Conservation (phyloP, 2,329 filamentous ascomycete genomes). For the Sclerotiophoma versabilis region DNA sequence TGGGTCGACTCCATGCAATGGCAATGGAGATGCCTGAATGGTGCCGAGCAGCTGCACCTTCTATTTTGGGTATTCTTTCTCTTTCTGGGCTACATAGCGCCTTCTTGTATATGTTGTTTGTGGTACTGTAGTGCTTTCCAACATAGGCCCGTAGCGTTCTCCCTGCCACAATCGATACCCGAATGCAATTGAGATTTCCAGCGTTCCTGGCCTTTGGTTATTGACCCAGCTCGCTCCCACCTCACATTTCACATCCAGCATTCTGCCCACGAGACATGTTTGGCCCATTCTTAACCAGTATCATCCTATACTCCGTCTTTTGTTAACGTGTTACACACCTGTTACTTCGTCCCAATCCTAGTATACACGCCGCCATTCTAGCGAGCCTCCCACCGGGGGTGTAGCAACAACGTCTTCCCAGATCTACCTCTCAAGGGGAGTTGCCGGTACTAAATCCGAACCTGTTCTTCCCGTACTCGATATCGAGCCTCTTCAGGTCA, state of each 20-base stretch:
- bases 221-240: not conserved
- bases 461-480: conserved; percentile 30
- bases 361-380: not conserved
- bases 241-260: not conserved
- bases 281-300: not conserved
- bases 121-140: conserved; percentile 16
- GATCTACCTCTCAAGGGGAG: conserved; percentile 56
- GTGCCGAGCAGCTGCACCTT: conserved; percentile 4
- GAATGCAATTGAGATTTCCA: not conserved
- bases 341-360: not conserved
- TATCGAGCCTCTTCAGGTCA: conserved; percentile 19
- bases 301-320: not conserved
- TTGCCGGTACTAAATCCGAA: conserved; percentile 48
- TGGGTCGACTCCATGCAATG: conserved; percentile 27
- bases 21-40: conserved; percentile 21
- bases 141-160: conserved; percentile 12
- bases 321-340: no score
- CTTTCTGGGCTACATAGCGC: conserved; percentile 4
- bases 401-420: conserved; percentile 55
- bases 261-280: not conserved
- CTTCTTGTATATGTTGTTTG: conserved; percentile 22
- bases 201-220: not conserved
- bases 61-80: not conserved
- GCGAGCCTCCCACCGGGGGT: conserved; percentile 32
- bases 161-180: conserved; percentile 12